These are phyloP conservation scores for Globisporangium echinulatum DNA, from an alignment of 352 stramenopile genomes.

Conservation along the genomic window DNA sequence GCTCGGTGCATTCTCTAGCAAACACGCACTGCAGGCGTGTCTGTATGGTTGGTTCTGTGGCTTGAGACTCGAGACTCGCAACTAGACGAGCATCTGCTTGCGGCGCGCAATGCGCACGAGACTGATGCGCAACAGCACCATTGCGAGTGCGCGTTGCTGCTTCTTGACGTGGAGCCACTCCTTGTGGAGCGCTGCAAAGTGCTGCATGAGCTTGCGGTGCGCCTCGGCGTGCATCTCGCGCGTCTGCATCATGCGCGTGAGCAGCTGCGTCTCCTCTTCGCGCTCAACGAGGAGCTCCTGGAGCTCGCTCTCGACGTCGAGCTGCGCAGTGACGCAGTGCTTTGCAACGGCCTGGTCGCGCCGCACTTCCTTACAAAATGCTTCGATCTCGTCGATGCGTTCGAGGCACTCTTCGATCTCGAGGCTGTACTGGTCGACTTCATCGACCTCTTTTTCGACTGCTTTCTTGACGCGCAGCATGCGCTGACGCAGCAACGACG, in stretches of 20 bases:
- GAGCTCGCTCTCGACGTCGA: constrained; percentile 16
- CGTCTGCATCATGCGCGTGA: constrained; percentile 20
- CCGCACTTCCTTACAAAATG: constrained; percentile 12
- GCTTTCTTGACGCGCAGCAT: constrained; percentile 18
- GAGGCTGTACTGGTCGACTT: constrained; percentile 15
- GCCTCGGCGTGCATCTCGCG: constrained; percentile 17
- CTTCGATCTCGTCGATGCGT: constrained; percentile 16
- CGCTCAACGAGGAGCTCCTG: constrained; percentile 14
- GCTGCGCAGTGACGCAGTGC: constrained; percentile 9
- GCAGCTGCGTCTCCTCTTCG: constrained; percentile 15
- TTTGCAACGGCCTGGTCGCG: constrained; percentile 11
- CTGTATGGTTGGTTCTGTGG: neutral
- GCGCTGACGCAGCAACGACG: constrained; percentile 15
- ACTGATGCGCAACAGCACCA: constrained; percentile 17
- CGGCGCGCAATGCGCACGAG: constrained; percentile 15
- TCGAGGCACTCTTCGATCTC: constrained; percentile 18
- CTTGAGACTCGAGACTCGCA: neutral
- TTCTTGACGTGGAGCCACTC: constrained; percentile 19
- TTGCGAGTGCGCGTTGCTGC: constrained; percentile 16
- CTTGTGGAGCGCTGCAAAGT: constrained; percentile 14
- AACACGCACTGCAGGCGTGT: too few relatives aligned
- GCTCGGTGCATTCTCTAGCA: too few relatives aligned
- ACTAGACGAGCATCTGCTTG: constrained; percentile 11
- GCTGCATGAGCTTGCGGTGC: constrained; percentile 17
- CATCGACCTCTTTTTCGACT: constrained; percentile 16